These are phyloP conservation scores for Cephalotrichum gorgonifer DNA, from an alignment of 2,329 filamentous ascomycete species.

Conservation along the genomic window DNA sequence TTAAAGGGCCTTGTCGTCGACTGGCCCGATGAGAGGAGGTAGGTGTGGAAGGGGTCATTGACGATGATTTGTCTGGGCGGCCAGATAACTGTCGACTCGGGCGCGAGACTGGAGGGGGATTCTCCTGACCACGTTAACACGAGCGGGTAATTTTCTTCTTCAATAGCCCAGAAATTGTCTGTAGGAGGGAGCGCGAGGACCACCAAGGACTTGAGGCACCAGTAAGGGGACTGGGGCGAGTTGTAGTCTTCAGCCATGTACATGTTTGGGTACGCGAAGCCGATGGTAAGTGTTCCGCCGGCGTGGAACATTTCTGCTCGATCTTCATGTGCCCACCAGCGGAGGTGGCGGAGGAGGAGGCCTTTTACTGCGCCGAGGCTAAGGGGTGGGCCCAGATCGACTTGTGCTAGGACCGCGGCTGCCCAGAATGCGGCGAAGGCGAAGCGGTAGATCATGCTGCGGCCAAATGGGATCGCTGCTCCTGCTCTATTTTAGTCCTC, in stretches of 20 bases:
- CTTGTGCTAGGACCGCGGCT: conserved; percentile 28
- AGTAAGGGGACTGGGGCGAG: conserved; percentile 44
- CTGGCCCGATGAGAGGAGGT: conserved; percentile 28
- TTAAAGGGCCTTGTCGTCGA: conserved; percentile 27
- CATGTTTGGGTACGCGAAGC: conserved; percentile 32
- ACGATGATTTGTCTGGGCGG: conserved; percentile 33
- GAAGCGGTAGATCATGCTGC: conserved; percentile 40
- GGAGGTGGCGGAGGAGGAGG: conserved; percentile 35
- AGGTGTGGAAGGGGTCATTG: conserved; percentile 27
- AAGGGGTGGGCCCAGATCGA: conserved; percentile 26
- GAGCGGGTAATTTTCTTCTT: conserved; percentile 20
- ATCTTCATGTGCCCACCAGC: conserved; percentile 32
- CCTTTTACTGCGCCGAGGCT: conserved; percentile 32
- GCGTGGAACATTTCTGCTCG: conserved; percentile 31
- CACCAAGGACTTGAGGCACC: conserved; percentile 40
- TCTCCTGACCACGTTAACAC: background rate
- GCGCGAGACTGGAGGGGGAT: background rate
- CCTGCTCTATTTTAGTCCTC: conserved; percentile 18
- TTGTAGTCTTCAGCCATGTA: conserved; percentile 47
- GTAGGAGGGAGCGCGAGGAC: conserved; percentile 22
- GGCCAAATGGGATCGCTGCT: conserved; percentile 38
- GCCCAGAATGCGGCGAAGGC: conserved; percentile 38
- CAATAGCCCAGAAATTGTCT: conserved; percentile 32
- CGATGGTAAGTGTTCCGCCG: conserved; percentile 39
- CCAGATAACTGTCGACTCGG: background rate